These are phyloP conservation scores for Viola odorata DNA, from an alignment of 345 rosid genomes.

Conservation along the genomic window DNA sequence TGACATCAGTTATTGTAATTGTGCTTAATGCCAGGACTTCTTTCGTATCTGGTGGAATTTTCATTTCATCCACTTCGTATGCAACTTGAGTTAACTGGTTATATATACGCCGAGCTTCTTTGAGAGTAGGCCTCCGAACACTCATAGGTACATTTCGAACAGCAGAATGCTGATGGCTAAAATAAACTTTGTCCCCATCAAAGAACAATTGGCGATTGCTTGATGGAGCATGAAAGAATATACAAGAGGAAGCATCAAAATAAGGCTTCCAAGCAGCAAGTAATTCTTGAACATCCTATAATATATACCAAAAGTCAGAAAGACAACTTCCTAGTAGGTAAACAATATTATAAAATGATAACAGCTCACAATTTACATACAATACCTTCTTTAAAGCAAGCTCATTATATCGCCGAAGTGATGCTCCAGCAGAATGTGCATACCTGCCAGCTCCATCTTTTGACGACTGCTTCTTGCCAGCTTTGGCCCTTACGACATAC, in stretches of 20 bases:
- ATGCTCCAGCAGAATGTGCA: conserved; percentile 93
- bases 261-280: conserved; percentile 86
- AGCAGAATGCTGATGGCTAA: conserved; percentile 48
- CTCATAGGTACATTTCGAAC: conserved; percentile 55
- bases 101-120: conserved; percentile 73
- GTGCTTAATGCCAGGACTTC: conserved; percentile 19
- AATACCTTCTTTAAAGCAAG: conserved; percentile 88
- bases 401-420: conserved; percentile 91
- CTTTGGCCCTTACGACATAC: conserved; percentile 96
- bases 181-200: conserved; percentile 60
- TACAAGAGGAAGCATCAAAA: conserved; percentile 68
- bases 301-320: not conserved
- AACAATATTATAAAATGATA: not conserved
- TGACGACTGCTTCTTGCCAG: conserved; percentile 91
- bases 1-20: conserved; percentile 19
- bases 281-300: conserved; percentile 81
- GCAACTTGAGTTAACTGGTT: conserved; percentile 60
- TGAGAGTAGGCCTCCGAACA: conserved; percentile 81
- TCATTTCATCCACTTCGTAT: conserved; percentile 51
- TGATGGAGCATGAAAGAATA: conserved; percentile 81
- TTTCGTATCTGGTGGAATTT: conserved; percentile 16
- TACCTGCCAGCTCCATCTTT: conserved; percentile 82
- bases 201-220: conserved; percentile 68
- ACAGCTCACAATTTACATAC: not conserved
- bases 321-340: not conserved